Evolutionary conservation across 176 grass and related monocot species (phyloP).

Genomic region (Oryza meridionalis): DNA sequence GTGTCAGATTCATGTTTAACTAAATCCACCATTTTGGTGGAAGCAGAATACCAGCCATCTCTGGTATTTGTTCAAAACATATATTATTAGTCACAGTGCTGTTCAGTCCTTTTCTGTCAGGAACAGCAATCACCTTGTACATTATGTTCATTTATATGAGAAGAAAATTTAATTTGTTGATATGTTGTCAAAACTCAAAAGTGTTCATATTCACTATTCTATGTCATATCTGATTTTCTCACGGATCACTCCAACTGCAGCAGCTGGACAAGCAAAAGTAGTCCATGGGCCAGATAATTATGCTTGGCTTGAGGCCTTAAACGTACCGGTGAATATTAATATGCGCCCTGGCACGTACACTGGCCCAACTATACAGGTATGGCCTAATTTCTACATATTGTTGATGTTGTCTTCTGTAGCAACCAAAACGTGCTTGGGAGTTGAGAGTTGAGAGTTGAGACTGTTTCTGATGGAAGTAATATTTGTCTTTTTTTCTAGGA

Average conservation of each 20-base stretch:
- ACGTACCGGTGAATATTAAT: constrained; percentile 40
- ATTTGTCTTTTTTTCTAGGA: constrained; percentile 27
- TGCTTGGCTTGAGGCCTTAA: constrained; percentile 66
- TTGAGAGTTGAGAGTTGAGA: neutral
- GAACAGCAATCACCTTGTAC: neutral
- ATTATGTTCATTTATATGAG: neutral
- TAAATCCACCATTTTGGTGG: constrained; percentile 14
- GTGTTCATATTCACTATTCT: neutral
- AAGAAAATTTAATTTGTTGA: neutral
- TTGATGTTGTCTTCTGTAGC: neutral
- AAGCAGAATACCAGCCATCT: constrained; percentile 10
- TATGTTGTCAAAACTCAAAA: neutral
- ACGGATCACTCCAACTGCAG: constrained; percentile 39
- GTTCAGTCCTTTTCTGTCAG: neutral
- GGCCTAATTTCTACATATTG: neutral
- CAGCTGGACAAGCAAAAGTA: constrained; percentile 13
- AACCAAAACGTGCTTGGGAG: neutral
- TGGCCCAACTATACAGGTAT: constrained; percentile 61
- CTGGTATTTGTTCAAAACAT: neutral
- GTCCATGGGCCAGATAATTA: constrained; percentile 43
- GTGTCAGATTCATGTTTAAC: neutral
- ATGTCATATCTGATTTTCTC: constrained; percentile 22
- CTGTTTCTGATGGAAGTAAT: neutral
- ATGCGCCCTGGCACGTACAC: constrained; percentile 63
- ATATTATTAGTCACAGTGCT: neutral